Evolutionary conservation across 73 alveolate species (phyloP), one percentile per base, ranked within the genome.

Genomic region (Symbiodinium pilosum): DNA sequence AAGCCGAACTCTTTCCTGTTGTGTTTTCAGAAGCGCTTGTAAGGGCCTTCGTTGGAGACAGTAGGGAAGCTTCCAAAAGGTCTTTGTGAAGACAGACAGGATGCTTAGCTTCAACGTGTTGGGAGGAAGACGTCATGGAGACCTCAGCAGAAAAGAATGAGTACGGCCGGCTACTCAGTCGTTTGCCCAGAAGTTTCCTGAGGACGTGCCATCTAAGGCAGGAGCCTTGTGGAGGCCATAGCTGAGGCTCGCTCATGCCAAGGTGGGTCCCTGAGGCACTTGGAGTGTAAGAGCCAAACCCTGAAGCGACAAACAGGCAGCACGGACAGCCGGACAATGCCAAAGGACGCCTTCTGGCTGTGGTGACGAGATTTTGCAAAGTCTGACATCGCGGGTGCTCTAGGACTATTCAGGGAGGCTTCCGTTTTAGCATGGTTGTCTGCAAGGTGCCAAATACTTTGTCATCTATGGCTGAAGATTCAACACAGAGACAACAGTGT

Each of bases 221-320:
- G 77, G 26, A 59, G 95, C 73, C 52, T 88, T 36, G 85, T 88
- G 69, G 95, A 88, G 95, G 95, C 95, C 3, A 86, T 88, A 9
- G 47, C 95, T 69, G 44, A 24, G 44, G 95, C 95, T 51, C 30
- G 81, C 38, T 20, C 81, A 1, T 64, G 81, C 81, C 81, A 64
- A 64, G 81, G 81, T 28, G 81, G 81, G 38, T 26, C 81, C 30
- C 30, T 26, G 18, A 4, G 32, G 34, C 39, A 28, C 30, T 38
- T 24, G 77, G 40, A 47, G 6, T 47, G 59, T 47, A 14, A 47
- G 59, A 6, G 59, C 21, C 59, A 47, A 47, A 6, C n/a, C n/a
- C n/a, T n/a, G n/a, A 47, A 47, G 59, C 59, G 59, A 14, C 59
- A 47, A 47, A 9, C 34, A 64, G 81, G 81, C 81, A 64, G 30